A percentile compares a stretch with the other conserved stretches of the same genome.
These are phyloP conservation scores for Meredithiella fracta DNA, from an alignment of 2,329 filamentous ascomycete species.

Conservation along the genomic window DNA sequence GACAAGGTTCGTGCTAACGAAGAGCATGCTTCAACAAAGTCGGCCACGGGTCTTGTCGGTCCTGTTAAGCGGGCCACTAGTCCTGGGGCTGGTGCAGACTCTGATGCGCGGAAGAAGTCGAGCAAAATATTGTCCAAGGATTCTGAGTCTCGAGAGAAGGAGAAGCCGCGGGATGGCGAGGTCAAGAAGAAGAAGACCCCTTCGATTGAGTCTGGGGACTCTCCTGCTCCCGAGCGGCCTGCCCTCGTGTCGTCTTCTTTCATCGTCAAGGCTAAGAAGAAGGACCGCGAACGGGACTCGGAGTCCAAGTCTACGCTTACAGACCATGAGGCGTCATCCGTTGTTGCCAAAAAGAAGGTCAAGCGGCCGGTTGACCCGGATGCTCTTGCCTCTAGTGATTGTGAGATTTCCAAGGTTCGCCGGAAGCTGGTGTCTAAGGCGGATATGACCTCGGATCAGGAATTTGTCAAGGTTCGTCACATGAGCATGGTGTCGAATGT, in stretches of 20 bases:
- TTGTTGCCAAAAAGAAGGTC: conserved; percentile 32
- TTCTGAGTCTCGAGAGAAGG: conserved; percentile 27
- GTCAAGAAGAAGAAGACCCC: conserved; percentile 35
- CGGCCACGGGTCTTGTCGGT: conserved; percentile 21
- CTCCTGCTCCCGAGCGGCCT: conserved; percentile 29
- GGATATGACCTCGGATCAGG: conserved; percentile 41
- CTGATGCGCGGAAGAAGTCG: conserved; percentile 25
- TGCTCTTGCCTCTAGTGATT: conserved; percentile 37
- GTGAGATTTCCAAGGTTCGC: conserved; percentile 43
- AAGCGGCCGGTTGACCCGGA: conserved; percentile 38
- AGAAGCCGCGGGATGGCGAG: conserved; percentile 19
- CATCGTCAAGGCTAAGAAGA: conserved; percentile 33
- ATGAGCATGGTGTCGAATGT: conserved; percentile 40
- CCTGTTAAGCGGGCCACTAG: conserved; percentile 7
- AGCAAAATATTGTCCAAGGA: conserved; percentile 25
- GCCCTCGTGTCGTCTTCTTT: conserved; percentile 20
- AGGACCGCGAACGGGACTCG: conserved; percentile 27
- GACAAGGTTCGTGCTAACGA: conserved; percentile 22
- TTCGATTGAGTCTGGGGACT: conserved; percentile 30
- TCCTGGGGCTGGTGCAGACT: conserved; percentile 2
- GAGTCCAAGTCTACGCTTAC: conserved; percentile 18
- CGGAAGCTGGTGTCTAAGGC: conserved; percentile 48
- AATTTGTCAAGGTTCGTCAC: conserved; percentile 34
- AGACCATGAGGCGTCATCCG: conserved; percentile 37
- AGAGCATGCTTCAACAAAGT: background rate